Conservation (phyloP, 768 basidiomycete genomes). For the Suillus spraguei region DNA sequence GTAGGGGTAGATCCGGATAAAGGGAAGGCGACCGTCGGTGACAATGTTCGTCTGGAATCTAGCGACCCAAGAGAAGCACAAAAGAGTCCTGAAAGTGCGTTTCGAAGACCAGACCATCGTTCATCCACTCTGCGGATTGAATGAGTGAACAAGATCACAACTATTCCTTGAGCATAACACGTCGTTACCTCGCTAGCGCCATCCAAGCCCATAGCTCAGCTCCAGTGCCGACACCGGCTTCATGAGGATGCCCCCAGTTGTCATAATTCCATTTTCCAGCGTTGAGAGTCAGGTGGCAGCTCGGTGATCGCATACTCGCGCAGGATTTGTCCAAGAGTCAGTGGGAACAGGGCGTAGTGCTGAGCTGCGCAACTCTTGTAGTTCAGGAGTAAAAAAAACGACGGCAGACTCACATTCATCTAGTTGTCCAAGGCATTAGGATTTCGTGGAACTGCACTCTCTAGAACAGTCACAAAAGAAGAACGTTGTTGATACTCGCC, state of each 20-base stretch:
- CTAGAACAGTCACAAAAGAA: conserved; percentile 70
- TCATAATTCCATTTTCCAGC: conserved; percentile 92
- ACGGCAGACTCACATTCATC: conserved; percentile 49
- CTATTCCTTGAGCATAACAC: conserved; percentile 34
- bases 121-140: conserved; percentile 56
- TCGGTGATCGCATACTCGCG: conserved; percentile 86
- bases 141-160: conserved; percentile 11
- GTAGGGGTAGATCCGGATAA: conserved; percentile 57
- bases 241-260: conserved; percentile 80
- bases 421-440: conserved; percentile 46
- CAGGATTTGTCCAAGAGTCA: conserved; percentile 84
- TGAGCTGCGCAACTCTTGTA: conserved; percentile 51
- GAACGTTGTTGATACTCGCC: conserved; percentile 80
- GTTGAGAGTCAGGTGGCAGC: conserved; percentile 85
- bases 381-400: conserved; percentile 2
- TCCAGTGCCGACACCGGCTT: conserved; percentile 76
- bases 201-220: conserved; percentile 95
- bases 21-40: conserved; percentile 64
- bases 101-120: conserved; percentile 84
- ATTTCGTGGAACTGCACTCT: conserved; percentile 55
- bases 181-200: conserved; percentile 55
- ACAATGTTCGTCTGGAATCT: conserved; percentile 75
- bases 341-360: conserved; percentile 86
- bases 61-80: conserved; percentile 88
- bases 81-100: conserved; percentile 87